Evolutionary conservation across 495 filamentous ascomycete species (phyloP).

Genomic region (Talaromyces borbonicus): DNA sequence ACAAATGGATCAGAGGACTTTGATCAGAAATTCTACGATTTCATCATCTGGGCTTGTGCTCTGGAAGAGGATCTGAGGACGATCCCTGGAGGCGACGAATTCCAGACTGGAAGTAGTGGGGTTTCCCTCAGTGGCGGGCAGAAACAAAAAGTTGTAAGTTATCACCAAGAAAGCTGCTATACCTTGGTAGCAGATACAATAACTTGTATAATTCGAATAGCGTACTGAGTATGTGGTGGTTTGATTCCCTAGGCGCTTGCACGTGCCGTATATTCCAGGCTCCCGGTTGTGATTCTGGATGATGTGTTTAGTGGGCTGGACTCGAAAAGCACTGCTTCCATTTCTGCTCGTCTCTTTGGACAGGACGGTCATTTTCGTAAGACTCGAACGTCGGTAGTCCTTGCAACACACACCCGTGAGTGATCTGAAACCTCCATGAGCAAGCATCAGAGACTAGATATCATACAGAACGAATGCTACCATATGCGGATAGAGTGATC

Average conservation of each 20-base stretch:
- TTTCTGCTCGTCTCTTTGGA: constrained; percentile 48
- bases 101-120: constrained; percentile 50
- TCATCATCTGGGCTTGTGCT: constrained; percentile 49
- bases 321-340: constrained; percentile 44
- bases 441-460: not conserved
- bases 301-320: constrained; percentile 55
- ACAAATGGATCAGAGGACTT: constrained; percentile 41
- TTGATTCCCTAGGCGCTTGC: too few relatives aligned
- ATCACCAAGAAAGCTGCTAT: too few relatives aligned
- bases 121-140: constrained; percentile 57
- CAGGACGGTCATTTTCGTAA: constrained; percentile 39
- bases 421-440: not conserved
- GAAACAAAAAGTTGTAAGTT: constrained; percentile 47
- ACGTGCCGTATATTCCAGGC: constrained; percentile 45
- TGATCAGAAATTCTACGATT: constrained; percentile 47
- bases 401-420: constrained; percentile 7
- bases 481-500: constrained; percentile 34
- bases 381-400: constrained; percentile 32
- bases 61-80: constrained; percentile 47
- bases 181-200: too few relatives aligned
- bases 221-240: too few relatives aligned
- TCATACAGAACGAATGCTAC: not conserved
- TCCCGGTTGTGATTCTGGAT: constrained; percentile 44
- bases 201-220: too few relatives aligned
- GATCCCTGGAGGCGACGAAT: constrained; percentile 40